Base-by-base conservation (phyloP, 345 rosid species). In the Gossypium stocksii region DNA sequence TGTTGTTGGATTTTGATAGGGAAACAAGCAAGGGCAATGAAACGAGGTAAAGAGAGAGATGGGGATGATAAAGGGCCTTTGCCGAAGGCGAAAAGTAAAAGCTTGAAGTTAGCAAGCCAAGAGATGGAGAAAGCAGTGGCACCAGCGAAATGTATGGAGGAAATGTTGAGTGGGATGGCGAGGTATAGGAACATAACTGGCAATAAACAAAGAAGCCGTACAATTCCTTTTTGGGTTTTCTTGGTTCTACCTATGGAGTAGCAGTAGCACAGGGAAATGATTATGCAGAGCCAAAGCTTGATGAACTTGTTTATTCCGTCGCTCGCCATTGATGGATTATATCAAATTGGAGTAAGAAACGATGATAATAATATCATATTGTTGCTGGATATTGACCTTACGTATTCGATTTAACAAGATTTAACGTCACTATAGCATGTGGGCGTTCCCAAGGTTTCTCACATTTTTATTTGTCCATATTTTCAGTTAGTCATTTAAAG, bases 81-180 rank as follows among this genome's bases (percentile, higher is more conserved):
- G 7, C 78, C 85, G 2, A 87, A 82, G 59, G 87, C 87, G 16
- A 89, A 85, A 73, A 86, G 88, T 20, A 86, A 57, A 72, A 89
- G 81, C 80, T 87, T 87, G 86, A 89, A 89, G 74, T 83, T 87
- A 1, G 87, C 88, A 23, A 89, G 88, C 89, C 91, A 87, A 48
- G 82, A 34, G 49, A 84, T 65, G 83, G 82, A 82, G 74, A 87
- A 86, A 11, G 81, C 76, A 0, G 87, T 83, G 77, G 45, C 22
- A 34, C 88, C 88, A 0, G 77, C 46, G 0, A 85, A 72, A 48
- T 84, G 77, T 2, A 79, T 3, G 4, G 85, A 76, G 72, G 72
- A 71, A 27, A 83, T 74, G 20, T 58, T 46, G 7, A 86, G 84
- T 25, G 90, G 86, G 38, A 87, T 76, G 22, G 76, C 72, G 14